These are phyloP conservation scores for Stachybotrys elegans DNA, from an alignment of 2,329 filamentous ascomycete species.

Conservation along the genomic window DNA sequence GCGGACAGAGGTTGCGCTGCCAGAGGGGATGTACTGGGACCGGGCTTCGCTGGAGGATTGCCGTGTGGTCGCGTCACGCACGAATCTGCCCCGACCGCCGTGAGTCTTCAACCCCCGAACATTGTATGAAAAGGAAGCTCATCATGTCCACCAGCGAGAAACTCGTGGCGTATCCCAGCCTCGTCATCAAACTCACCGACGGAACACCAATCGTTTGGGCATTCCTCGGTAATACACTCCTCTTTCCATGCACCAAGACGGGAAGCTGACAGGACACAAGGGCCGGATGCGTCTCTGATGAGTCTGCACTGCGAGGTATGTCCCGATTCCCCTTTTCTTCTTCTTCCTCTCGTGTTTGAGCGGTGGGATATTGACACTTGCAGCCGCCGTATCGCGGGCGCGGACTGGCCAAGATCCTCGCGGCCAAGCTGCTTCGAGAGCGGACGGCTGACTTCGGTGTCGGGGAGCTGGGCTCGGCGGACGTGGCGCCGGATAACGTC, in stretches of 20 bases:
- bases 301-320: slow-evolving; percentile 54
- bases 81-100: slow-evolving; percentile 51
- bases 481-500: slow-evolving; percentile 57
- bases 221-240: slow-evolving; percentile 40
- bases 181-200: slow-evolving; percentile 38
- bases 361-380: fast-evolving
- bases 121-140: background rate
- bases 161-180: slow-evolving; percentile 38
- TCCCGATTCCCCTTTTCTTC: background rate
- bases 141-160: slow-evolving; percentile 26
- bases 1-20: slow-evolving; percentile 23
- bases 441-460: slow-evolving; percentile 37
- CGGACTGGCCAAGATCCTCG: slow-evolving; percentile 59
- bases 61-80: slow-evolving; percentile 47
- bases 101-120: slow-evolving; percentile 21
- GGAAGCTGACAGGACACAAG: too few species aligned
- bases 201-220: slow-evolving; percentile 58
- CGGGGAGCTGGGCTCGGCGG: slow-evolving; percentile 54
- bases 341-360: background rate
- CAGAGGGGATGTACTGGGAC: slow-evolving; percentile 51
- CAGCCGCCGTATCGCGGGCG: slow-evolving; percentile 51
- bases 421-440: slow-evolving; percentile 51
- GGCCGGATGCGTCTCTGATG: slow-evolving; percentile 56
- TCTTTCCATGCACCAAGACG: too few species aligned
- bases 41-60: slow-evolving; percentile 47